A percentile compares a stretch with the other conserved stretches of the same genome.
Evolutionary conservation across 805 yeast species (phyloP).

Genomic region (Kregervanrija delftensis): DNA sequence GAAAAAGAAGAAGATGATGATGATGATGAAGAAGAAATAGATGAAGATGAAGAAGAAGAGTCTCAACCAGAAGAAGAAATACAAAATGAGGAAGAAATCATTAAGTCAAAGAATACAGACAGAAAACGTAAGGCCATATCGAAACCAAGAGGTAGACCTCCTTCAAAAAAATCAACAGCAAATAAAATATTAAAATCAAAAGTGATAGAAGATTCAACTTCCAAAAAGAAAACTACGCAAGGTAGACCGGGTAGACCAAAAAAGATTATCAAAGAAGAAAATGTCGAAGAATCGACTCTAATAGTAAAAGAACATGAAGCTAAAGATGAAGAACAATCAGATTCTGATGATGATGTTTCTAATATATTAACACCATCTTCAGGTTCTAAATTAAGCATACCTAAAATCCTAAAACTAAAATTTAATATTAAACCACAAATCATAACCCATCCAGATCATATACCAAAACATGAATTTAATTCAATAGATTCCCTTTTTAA

Average conservation of each 20-base stretch:
- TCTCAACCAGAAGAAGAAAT: background rate
- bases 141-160: too few relatives aligned
- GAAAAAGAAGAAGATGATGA: slow-evolving; percentile 1
- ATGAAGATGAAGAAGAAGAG: slow-evolving; percentile 6
- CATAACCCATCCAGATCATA: slow-evolving; percentile 57
- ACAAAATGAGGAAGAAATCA: background rate
- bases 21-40: background rate
- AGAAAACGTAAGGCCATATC: background rate
- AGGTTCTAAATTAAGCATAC: slow-evolving; percentile 17
- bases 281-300: background rate
- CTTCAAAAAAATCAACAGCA: background rate
- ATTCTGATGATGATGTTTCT: background rate
- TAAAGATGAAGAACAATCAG: slow-evolving; percentile 1
- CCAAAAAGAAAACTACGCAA: background rate
- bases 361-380: slow-evolving; percentile 1
- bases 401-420: slow-evolving; percentile 26
- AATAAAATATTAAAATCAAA: background rate
- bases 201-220: background rate
- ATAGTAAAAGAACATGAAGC: slow-evolving; percentile 3
- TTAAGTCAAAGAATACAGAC: background rate
- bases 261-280: background rate
- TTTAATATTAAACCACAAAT: slow-evolving; percentile 37
- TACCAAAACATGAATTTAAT: slow-evolving; percentile 36
- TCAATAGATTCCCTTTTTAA: slow-evolving; percentile 38
- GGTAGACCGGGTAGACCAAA: background rate